Conservation (phyloP, 1,284 basidiomycete species). For the Ustanciosporium gigantosporum region DNA sequence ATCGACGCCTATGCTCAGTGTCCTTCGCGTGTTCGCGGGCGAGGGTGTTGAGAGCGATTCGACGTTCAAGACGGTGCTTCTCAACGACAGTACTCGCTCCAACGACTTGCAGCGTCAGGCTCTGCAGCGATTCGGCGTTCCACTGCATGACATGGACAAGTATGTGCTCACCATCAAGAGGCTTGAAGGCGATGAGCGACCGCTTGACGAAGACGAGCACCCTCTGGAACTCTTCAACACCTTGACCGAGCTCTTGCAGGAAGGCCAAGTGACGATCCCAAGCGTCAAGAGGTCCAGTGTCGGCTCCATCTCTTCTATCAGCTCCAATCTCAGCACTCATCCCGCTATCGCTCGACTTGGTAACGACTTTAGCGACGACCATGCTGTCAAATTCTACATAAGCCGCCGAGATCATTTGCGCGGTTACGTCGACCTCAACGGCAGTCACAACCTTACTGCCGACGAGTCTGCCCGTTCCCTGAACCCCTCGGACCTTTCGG, state of each 20-base stretch:
- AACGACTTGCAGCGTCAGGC: slow-evolving; percentile 85
- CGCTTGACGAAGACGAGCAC: slow-evolving; percentile 72
- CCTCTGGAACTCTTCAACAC: slow-evolving; percentile 85
- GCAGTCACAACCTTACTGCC: slow-evolving; percentile 4
- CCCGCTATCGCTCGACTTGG: slow-evolving; percentile 88
- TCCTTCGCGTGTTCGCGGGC: slow-evolving; percentile 92
- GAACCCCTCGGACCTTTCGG: slow-evolving; percentile 18
- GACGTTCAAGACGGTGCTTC: slow-evolving; percentile 94
- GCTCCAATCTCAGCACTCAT: slow-evolving; percentile 86
- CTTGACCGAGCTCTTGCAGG: slow-evolving; percentile 67
- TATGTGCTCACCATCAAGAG: slow-evolving; percentile 93
- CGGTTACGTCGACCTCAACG: slow-evolving; percentile 25
- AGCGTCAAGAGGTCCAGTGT: slow-evolving; percentile 85
- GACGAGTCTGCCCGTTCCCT: slow-evolving; percentile 23
- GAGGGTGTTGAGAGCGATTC: slow-evolving; percentile 79
- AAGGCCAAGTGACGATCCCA: slow-evolving; percentile 66
- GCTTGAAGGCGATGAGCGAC: slow-evolving; percentile 77
- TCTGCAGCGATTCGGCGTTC: slow-evolving; percentile 80
- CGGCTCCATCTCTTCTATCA: slow-evolving; percentile 86
- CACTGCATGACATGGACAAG: slow-evolving; percentile 64
- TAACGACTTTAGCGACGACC: slow-evolving; percentile 95
- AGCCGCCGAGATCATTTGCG: slow-evolving; percentile 63
- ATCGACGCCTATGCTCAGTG: slow-evolving; percentile 81
- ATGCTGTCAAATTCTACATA: slow-evolving; percentile 92
- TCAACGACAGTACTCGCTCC: slow-evolving; percentile 82